Evolutionary conservation across 73 alveolate genomes (phyloP).

Genomic region (Paramecium octaurelia): DNA sequence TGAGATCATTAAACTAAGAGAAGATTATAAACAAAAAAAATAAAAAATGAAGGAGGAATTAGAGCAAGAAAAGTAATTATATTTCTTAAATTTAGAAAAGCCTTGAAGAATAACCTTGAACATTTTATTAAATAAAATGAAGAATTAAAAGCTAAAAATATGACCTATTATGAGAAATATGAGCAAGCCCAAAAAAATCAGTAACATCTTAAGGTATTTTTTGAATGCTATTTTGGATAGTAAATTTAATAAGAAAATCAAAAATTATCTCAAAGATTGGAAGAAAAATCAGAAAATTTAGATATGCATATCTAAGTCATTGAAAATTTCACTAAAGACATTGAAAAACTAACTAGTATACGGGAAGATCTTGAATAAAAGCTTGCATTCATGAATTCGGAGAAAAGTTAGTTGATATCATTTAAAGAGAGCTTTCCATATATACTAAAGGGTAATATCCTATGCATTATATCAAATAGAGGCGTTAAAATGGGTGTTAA

Average conservation of each 20-base stretch:
- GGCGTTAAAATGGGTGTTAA: conserved; percentile 12
- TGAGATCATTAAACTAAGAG: neutral
- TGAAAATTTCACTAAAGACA: conserved; percentile 43
- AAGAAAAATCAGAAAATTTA: neutral
- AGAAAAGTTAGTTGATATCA: neutral
- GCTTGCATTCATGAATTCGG: conserved; percentile 41
- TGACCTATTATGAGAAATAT: conserved; percentile 12
- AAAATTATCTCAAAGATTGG: neutral
- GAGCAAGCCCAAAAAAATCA: neutral
- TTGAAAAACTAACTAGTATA: conserved; percentile 20
- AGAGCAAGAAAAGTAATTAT: neutral
- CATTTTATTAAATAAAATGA: conserved; percentile 11
- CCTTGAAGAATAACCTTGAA: neutral
- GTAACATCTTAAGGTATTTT: neutral
- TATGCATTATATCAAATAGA: neutral
- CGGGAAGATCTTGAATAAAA: conserved; percentile 46
- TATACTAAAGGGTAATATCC: neutral
- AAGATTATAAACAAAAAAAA: conserved; percentile 33
- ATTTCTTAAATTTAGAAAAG: neutral
- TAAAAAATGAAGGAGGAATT: neutral
- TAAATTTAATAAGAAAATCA: neutral
- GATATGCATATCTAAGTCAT: conserved; percentile 45
- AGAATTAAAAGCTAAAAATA: conserved; percentile 24
- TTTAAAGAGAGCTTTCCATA: conserved; percentile 46
- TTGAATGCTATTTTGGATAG: neutral